phyloP scores from a whole-genome alignment of 805 yeast genomes.

The Crinitomyces ghanaensis region DNA sequence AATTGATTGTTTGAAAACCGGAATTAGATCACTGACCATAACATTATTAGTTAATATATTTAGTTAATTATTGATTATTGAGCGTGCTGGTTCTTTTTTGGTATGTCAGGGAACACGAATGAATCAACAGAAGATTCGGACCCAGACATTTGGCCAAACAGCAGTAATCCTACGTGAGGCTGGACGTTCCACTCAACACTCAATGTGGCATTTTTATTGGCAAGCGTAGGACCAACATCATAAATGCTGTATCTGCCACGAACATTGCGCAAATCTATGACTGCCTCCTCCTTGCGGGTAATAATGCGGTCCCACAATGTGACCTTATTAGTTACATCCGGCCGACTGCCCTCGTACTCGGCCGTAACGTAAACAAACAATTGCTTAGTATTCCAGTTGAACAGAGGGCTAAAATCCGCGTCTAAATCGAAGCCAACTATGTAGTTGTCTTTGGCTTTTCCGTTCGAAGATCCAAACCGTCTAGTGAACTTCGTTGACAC shows the following conservation, averaged over 20 bases:
- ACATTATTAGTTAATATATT: constrained; percentile 3
- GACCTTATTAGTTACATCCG: constrained; percentile 41
- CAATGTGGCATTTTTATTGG: constrained; percentile 49
- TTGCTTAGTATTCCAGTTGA: constrained; percentile 96
- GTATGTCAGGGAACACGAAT: constrained; percentile 14
- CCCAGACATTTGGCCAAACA: constrained; percentile 45
- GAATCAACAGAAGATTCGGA: constrained; percentile 8
- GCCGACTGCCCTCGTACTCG: constrained; percentile 48
- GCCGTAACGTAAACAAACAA: constrained; percentile 87
- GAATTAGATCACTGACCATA: too few species aligned
- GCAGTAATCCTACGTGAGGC: constrained; percentile 75
- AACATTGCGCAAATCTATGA: constrained; percentile 37
- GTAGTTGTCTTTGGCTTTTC: constrained; percentile 67
- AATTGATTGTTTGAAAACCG: too few species aligned
- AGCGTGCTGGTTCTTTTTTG: constrained; percentile 1
- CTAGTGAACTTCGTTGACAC: constrained; percentile 36
- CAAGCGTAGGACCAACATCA: constrained; percentile 56
- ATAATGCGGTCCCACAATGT: constrained; percentile 90
- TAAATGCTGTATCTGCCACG: constrained; percentile 76
- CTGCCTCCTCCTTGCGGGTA: constrained; percentile 44
- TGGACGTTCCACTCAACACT: constrained; percentile 84
- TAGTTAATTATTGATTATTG: not conserved
- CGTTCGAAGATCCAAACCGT: constrained; percentile 54
- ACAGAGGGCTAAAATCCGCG: constrained; percentile 61
- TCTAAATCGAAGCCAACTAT: constrained; percentile 61